phyloP scores from a whole-genome alignment of 1,284 basidiomycete species.

The Moniliophthora roreri region DNA sequence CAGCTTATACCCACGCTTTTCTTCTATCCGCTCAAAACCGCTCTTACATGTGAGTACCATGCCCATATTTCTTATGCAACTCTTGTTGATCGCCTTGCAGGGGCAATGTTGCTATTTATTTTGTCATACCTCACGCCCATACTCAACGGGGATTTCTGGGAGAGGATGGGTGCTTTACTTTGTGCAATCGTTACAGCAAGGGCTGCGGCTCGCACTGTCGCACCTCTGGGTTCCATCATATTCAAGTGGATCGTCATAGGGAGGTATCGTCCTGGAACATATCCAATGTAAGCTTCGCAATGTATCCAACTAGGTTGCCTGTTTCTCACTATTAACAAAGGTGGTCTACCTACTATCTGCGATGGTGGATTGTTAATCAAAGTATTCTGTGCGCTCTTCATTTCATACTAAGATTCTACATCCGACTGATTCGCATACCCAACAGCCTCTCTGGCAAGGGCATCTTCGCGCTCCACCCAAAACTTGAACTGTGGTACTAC shows the following conservation, averaged over 20 bases:
- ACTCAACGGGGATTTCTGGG: slow-evolving; percentile 31
- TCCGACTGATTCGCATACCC: background rate
- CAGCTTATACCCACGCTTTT: slow-evolving; percentile 41
- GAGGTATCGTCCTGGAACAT: slow-evolving; percentile 38
- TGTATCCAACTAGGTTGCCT: background rate
- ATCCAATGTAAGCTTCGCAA: slow-evolving; percentile 30
- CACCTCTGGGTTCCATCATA: slow-evolving; percentile 36
- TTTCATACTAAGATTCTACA: background rate
- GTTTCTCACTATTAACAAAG: slow-evolving; percentile 13
- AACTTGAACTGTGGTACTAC: slow-evolving; percentile 37
- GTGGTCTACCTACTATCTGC: slow-evolving; percentile 41
- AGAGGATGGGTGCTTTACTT: slow-evolving; percentile 32
- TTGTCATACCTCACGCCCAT: slow-evolving; percentile 30
- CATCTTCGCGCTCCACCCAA: slow-evolving; percentile 39
- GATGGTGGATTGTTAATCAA: slow-evolving; percentile 50
- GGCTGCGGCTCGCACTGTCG: slow-evolving; percentile 30
- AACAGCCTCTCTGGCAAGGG: slow-evolving; percentile 37
- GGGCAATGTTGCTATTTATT: slow-evolving; percentile 32
- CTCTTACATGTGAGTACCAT: slow-evolving; percentile 35
- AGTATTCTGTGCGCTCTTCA: slow-evolving; percentile 28
- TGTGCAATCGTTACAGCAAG: slow-evolving; percentile 35
- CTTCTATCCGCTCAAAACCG: slow-evolving; percentile 43
- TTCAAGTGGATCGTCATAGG: slow-evolving; percentile 49
- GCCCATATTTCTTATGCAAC: background rate
- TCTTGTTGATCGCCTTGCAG: slow-evolving; percentile 16